phyloP scores from a whole-genome alignment of 2,329 filamentous ascomycete species.

The Clonostachys byssicola region DNA sequence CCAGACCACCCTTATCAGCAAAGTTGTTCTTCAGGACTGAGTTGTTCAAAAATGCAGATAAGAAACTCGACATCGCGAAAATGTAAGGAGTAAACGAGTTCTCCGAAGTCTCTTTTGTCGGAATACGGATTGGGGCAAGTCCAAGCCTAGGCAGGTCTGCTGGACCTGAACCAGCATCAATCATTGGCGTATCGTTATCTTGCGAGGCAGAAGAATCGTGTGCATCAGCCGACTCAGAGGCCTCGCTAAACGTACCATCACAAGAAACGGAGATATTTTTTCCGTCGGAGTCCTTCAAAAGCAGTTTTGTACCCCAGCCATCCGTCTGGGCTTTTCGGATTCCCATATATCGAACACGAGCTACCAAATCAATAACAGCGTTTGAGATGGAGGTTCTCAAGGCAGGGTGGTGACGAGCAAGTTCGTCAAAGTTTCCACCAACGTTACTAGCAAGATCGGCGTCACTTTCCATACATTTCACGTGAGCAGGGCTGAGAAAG shows the following conservation, averaged over 20 bases:
- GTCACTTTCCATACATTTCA: slow-evolving; percentile 78
- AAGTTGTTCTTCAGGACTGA: slow-evolving; percentile 68
- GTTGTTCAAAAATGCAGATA: slow-evolving; percentile 72
- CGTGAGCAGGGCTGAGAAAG: slow-evolving; percentile 89
- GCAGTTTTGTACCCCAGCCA: slow-evolving; percentile 77
- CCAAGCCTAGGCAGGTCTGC: slow-evolving; percentile 3
- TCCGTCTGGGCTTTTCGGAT: slow-evolving; percentile 62
- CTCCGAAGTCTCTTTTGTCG: slow-evolving; percentile 13
- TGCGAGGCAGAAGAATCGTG: slow-evolving; percentile 24
- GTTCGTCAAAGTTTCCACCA: slow-evolving; percentile 85
- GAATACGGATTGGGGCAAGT: slow-evolving; percentile 4
- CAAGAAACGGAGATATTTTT: slow-evolving; percentile 50
- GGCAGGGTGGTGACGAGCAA: slow-evolving; percentile 87
- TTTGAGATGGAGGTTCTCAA: slow-evolving; percentile 77
- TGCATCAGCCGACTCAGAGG: slow-evolving; percentile 20
- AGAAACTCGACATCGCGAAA: slow-evolving; percentile 70
- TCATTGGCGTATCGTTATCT: slow-evolving; percentile 61
- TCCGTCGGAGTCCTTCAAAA: slow-evolving; percentile 55
- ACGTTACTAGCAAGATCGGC: slow-evolving; percentile 65
- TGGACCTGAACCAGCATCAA: slow-evolving; percentile 35
- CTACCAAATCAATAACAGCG: slow-evolving; percentile 85
- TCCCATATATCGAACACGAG: slow-evolving; percentile 72
- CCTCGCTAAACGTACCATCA: slow-evolving; percentile 30
- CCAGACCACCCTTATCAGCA: slow-evolving; percentile 74
- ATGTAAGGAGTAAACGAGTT: slow-evolving; percentile 63